Percentiles rank a stretch among this genome's conserved stretches.
phyloP scores from a whole-genome alignment of 345 rosid genomes.

The Linum lewisii region DNA sequence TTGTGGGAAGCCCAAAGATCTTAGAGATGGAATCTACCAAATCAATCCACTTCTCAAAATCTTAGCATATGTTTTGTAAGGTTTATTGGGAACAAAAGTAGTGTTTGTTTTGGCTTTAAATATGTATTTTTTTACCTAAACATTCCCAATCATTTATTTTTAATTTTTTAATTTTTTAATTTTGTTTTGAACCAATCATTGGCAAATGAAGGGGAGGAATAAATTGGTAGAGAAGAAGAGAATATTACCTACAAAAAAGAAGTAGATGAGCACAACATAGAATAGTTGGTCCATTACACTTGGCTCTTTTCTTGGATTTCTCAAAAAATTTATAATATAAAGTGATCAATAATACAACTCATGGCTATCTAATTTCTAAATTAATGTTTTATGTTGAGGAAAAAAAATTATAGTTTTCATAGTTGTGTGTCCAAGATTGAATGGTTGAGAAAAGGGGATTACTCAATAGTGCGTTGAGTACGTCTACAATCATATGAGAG shows the following conservation, averaged over 20 bases:
- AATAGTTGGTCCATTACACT: slow-evolving; percentile 26
- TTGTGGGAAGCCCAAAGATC: slow-evolving; percentile 12
- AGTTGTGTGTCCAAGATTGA: too few species aligned
- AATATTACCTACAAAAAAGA: slow-evolving; percentile 24
- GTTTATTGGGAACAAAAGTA: slow-evolving; percentile 27
- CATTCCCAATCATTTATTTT: not conserved
- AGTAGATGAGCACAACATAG: slow-evolving; percentile 27
- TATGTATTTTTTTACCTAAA: slow-evolving; percentile 24
- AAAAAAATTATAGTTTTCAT: too few species aligned
- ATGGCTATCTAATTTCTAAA: slow-evolving; percentile 9
- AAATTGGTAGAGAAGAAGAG: slow-evolving; percentile 13
- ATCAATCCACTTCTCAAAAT: slow-evolving; percentile 11
- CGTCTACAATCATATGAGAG: too few species aligned
- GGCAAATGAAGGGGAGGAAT: slow-evolving; percentile 30
- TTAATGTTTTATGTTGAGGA: not conserved
- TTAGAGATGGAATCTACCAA: slow-evolving; percentile 18
- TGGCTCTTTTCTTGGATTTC: slow-evolving; percentile 2
- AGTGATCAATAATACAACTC: slow-evolving; percentile 21
- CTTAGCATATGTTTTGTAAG: slow-evolving; percentile 20
- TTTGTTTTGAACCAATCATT: slow-evolving; percentile 31
- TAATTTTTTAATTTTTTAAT: too few species aligned
- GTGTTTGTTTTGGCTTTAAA: slow-evolving; percentile 4
- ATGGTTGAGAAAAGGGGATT: too few species aligned
- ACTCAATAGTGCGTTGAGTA: too few species aligned
- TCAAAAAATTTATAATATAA: not conserved